phyloP scores from a whole-genome alignment of 2,329 filamentous ascomycete species.

The Diaporthe destruens region DNA sequence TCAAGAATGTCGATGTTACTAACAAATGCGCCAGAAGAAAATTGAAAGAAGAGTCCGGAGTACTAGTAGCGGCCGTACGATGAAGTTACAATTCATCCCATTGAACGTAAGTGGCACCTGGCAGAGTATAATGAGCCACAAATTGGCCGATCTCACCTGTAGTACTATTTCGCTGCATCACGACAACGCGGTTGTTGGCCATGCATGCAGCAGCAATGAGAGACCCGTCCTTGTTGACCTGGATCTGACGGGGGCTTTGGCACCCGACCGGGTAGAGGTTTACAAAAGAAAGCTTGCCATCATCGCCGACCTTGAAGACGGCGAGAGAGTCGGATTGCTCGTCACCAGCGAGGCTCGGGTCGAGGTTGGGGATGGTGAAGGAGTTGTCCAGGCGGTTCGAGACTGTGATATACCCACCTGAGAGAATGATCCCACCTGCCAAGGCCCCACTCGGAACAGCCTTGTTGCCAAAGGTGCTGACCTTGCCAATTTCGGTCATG shows the following conservation, averaged over 20 bases:
- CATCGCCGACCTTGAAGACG: neutral
- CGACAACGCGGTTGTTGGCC: neutral
- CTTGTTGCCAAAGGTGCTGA: conserved; percentile 6
- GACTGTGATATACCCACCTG: neutral
- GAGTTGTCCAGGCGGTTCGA: conserved; percentile 1
- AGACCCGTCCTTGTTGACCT: neutral
- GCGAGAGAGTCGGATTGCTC: conserved; percentile 8
- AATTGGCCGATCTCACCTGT: neutral
- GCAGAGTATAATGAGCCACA: neutral
- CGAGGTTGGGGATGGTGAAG: neutral
- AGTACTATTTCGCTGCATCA: neutral
- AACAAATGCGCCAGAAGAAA: too few relatives aligned
- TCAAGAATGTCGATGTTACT: too few relatives aligned
- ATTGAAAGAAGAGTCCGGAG: too few relatives aligned
- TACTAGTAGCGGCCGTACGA: too few relatives aligned
- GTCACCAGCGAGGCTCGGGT: neutral
- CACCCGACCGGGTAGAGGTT: neutral
- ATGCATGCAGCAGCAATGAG: conserved; percentile 7
- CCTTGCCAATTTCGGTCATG: neutral
- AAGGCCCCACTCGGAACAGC: neutral
- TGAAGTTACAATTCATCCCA: neutral
- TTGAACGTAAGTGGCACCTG: neutral
- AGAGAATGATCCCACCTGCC: conserved; percentile 1
- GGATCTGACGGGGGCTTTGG: conserved; percentile 4
- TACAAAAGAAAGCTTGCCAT: conserved; percentile 1